Percentiles rank a stretch among this genome's conserved stretches.
phyloP scores from a whole-genome alignment of 2,329 filamentous ascomycete genomes.

The Hypoxylon sp. region DNA sequence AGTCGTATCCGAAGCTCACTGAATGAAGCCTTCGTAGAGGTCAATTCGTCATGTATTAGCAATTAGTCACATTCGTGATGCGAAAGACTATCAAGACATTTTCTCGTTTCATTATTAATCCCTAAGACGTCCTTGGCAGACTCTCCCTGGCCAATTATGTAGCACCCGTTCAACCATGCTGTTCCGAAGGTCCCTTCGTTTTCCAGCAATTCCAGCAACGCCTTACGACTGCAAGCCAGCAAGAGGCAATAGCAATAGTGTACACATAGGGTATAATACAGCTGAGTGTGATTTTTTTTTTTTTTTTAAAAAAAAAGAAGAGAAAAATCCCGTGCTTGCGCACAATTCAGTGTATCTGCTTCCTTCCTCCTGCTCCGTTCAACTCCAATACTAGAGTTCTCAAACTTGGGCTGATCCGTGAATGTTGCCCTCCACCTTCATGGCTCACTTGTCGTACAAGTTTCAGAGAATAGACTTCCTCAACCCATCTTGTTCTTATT shows the following conservation, averaged over 20 bases:
- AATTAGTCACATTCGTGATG: background rate
- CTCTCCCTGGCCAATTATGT: background rate
- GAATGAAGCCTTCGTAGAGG: background rate
- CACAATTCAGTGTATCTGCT: conserved; percentile 24
- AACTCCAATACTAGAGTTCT: background rate
- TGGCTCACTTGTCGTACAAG: conserved; percentile 4
- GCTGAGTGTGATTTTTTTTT: background rate
- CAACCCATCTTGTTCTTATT: conserved; percentile 45
- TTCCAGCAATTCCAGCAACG: conserved; percentile 4
- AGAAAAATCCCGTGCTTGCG: conserved; percentile 30
- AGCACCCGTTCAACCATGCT: background rate
- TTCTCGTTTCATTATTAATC: conserved; percentile 7
- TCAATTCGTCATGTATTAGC: background rate
- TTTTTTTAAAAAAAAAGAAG: no score
- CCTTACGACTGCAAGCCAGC: background rate
- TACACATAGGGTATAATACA: conserved; percentile 28
- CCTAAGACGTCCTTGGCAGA: background rate
- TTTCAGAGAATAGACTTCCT: conserved; percentile 20
- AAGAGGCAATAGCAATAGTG: conserved; percentile 19
- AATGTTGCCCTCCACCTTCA: background rate
- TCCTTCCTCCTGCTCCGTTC: background rate
- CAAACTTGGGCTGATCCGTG: background rate
- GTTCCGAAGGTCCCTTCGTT: background rate
- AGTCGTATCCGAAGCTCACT: background rate
- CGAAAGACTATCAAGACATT: conserved; percentile 1